A percentile compares a stretch with the other conserved stretches of the same genome.
These are phyloP conservation scores for Furcasterigmium sp. DNA, from an alignment of 2,329 filamentous ascomycete species.

Conservation along the genomic window DNA sequence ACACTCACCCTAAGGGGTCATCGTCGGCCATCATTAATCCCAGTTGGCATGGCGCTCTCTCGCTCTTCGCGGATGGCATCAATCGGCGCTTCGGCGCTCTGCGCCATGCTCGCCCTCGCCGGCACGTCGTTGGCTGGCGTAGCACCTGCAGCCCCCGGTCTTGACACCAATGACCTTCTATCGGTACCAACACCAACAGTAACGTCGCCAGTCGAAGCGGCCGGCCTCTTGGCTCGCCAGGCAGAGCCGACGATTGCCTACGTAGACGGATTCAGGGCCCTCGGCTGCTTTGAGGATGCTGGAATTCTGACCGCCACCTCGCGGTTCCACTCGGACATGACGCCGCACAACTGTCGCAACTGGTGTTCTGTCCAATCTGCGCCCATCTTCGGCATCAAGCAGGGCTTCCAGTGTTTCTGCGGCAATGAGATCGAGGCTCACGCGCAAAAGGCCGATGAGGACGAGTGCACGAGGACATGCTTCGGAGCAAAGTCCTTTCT, in stretches of 20 bases:
- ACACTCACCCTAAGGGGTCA: too few relatives aligned
- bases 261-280: constrained; percentile 1
- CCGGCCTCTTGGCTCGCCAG: background rate
- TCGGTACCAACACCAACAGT: background rate
- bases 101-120: background rate
- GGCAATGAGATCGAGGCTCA: constrained; percentile 11
- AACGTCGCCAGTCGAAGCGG: background rate
- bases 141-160: background rate
- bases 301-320: constrained; percentile 5
- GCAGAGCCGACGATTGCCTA: background rate
- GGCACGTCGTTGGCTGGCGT: background rate
- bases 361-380: constrained; percentile 1
- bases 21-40: too few relatives aligned
- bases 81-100: background rate
- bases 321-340: constrained; percentile 6
- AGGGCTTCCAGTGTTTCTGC: constrained; percentile 28
- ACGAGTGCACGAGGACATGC: constrained; percentile 3
- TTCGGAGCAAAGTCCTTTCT: background rate
- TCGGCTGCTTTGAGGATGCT: constrained; percentile 8
- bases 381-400: constrained; percentile 27
- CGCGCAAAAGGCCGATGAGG: background rate
- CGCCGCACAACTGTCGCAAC: constrained; percentile 8
- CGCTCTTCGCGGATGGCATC: background rate
- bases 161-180: background rate
- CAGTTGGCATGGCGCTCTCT: constrained; percentile 1